Conservation (phyloP, 2,329 filamentous ascomycete species). For the Colletotrichum eleusines region DNA sequence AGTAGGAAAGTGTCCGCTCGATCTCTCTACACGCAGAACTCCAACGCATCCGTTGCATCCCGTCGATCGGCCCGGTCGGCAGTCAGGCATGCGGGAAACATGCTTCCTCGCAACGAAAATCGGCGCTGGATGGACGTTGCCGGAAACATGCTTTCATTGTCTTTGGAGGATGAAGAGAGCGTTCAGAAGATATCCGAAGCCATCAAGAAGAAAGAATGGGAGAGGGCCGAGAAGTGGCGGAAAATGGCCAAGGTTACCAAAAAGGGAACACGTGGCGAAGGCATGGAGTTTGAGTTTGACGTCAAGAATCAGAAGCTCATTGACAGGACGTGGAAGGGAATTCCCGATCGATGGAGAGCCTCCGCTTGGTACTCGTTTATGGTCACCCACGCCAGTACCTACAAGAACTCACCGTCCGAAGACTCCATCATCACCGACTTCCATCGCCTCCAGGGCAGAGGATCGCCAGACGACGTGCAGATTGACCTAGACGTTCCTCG, state of each 20-base stretch:
- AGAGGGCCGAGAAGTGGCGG: conserved; percentile 75
- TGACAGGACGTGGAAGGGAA: conserved; percentile 96
- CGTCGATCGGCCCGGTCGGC: conserved; percentile 66
- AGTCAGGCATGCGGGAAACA: conserved; percentile 69
- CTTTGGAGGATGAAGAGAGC: conserved; percentile 70
- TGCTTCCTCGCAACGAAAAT: conserved; percentile 71
- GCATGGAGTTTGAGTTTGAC: conserved; percentile 83
- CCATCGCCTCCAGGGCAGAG: conserved; percentile 76
- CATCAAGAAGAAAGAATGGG: conserved; percentile 72
- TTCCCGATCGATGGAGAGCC: conserved; percentile 93
- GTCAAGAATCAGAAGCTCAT: conserved; percentile 85
- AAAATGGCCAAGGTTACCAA: conserved; percentile 72
- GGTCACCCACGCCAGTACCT: conserved; percentile 77
- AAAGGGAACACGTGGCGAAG: conserved; percentile 64
- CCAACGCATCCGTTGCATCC: conserved; percentile 63
- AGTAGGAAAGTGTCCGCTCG: conserved; percentile 68
- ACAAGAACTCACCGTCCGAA: conserved; percentile 73
- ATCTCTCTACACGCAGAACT: conserved; percentile 69
- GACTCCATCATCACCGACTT: conserved; percentile 79
- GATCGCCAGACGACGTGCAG: conserved; percentile 91
- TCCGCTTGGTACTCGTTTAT: conserved; percentile 97
- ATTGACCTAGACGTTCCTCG: conserved; percentile 97
- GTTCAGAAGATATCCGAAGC: conserved; percentile 65
- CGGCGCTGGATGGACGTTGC: conserved; percentile 73
- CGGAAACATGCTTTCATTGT: conserved; percentile 73